A percentile compares a stretch with the other conserved stretches of the same genome.
Evolutionary conservation across 2,329 filamentous ascomycete species (phyloP).

Genomic region (Pestalotiopsis sp.): DNA sequence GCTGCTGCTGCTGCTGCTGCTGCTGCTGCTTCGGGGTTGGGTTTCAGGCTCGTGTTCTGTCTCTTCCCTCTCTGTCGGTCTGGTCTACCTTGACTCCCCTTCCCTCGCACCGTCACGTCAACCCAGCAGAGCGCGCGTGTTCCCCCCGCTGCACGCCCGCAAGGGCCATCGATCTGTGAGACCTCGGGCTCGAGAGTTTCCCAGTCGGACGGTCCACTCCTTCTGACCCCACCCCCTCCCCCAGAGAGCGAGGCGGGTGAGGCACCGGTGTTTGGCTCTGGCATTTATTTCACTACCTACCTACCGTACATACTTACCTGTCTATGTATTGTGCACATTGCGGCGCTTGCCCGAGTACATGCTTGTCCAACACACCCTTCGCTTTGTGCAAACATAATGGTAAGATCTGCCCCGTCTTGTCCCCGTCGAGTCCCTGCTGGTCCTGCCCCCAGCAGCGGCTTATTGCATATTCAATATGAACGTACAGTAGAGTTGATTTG

Average conservation of each 20-base stretch:
- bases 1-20: not conserved
- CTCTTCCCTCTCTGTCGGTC: not conserved
- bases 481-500: slow-evolving; percentile 36
- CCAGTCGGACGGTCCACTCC: slow-evolving; percentile 11
- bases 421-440: slow-evolving; percentile 27
- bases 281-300: not conserved
- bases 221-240: slow-evolving; percentile 31
- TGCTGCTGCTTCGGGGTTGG: not conserved
- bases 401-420: slow-evolving; percentile 32
- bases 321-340: slow-evolving; percentile 27
- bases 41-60: not conserved
- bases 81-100: slow-evolving; percentile 13
- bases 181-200: slow-evolving; percentile 3
- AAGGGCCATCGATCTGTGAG: slow-evolving; percentile 15
- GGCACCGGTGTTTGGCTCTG: slow-evolving; percentile 26
- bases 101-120: slow-evolving; percentile 2
- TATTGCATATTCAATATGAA: slow-evolving; percentile 33
- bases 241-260: slow-evolving; percentile 31
- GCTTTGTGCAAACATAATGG: slow-evolving; percentile 34
- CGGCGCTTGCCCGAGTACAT: slow-evolving; percentile 29
- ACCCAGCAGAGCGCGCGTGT: not conserved
- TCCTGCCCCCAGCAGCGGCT: slow-evolving; percentile 28
- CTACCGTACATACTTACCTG: slow-evolving; percentile 12
- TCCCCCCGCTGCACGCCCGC: slow-evolving; percentile 5
- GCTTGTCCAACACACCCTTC: slow-evolving; percentile 38